phyloP scores from a whole-genome alignment of 352 stramenopile genomes.

The Globisporangium uncinulatum region DNA sequence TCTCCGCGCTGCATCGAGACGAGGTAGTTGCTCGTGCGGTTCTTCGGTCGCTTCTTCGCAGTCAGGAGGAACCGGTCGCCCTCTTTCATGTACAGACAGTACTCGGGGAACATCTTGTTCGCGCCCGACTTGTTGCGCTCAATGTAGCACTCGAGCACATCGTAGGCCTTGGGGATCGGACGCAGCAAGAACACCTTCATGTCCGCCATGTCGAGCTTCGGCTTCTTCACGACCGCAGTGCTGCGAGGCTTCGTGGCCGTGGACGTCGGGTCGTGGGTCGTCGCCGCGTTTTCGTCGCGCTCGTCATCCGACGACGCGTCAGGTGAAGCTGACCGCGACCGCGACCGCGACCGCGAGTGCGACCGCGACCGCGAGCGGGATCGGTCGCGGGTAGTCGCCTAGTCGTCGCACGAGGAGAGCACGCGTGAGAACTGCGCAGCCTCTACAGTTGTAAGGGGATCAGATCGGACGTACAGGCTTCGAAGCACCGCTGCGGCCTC shows the following conservation, averaged over 20 bases:
- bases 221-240: conserved; percentile 42
- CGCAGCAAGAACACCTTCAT: conserved; percentile 75
- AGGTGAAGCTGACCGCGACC: conserved; percentile 53
- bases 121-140: conserved; percentile 88
- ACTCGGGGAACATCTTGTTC: conserved; percentile 93
- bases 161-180: conserved; percentile 82
- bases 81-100: conserved; percentile 91
- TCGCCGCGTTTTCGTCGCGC: conserved; percentile 51
- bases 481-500: conserved; percentile 17
- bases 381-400: conserved; percentile 31
- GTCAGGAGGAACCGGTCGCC: conserved; percentile 95
- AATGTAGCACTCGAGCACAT: conserved; percentile 94
- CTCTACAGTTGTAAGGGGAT: no score
- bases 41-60: conserved; percentile 95
- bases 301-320: conserved; percentile 64
- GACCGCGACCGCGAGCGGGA: conserved; percentile 43
- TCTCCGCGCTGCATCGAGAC: conserved; percentile 93
- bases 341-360: conserved; percentile 37
- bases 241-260: conserved; percentile 21
- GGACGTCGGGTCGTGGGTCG: conserved; percentile 45
- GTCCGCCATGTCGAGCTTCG: conserved; percentile 78
- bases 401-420: not conserved
- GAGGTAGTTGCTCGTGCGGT: conserved; percentile 97
- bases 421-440: no score
- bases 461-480: conserved; percentile 34